Conservation (phyloP, 1,284 basidiomycete species). For the Ceraceosorus guamensis region DNA sequence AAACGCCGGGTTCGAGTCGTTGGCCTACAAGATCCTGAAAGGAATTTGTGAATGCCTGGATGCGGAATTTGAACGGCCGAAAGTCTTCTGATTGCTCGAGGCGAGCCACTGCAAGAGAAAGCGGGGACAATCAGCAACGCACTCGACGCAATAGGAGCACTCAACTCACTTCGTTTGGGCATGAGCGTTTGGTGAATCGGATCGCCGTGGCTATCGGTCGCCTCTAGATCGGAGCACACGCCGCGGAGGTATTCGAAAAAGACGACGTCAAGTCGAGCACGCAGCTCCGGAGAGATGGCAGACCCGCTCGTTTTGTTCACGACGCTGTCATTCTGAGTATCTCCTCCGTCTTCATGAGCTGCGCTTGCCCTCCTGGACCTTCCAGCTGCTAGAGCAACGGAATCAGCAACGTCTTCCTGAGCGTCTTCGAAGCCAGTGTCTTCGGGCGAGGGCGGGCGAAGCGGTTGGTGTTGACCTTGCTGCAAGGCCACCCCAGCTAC, state of each 20-base stretch:
- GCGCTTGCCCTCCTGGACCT: no score
- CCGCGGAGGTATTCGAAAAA: conserved; percentile 83
- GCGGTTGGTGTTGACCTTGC: no score
- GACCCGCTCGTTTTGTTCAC: no score
- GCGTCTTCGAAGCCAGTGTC: no score
- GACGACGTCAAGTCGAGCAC: conserved; percentile 73
- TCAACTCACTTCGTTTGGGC: conserved; percentile 55
- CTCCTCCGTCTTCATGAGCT: no score
- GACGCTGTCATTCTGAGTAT: no score
- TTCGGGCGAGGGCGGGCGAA: no score
- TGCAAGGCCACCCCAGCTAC: no score
- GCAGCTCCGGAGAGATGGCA: conserved; percentile 57
- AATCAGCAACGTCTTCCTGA: no score
- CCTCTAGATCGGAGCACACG: conserved; percentile 86
- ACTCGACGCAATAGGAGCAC: no score
- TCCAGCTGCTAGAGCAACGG: no score
- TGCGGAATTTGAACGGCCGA: conserved; percentile 97
- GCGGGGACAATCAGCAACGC: not conserved
- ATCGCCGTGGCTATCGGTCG: conserved; percentile 87
- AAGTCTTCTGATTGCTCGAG: conserved; percentile 78
- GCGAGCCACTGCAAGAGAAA: conserved; percentile 25
- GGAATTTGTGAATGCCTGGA: conserved; percentile 94
- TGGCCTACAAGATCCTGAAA: conserved; percentile 81
- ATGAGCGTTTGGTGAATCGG: conserved; percentile 96
- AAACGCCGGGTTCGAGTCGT: conserved; percentile 37